Percentiles rank a stretch among this genome's conserved stretches.
Evolutionary conservation across 1,284 basidiomycete genomes (phyloP).

Genomic region (Cutaneotrichosporon sp.): DNA sequence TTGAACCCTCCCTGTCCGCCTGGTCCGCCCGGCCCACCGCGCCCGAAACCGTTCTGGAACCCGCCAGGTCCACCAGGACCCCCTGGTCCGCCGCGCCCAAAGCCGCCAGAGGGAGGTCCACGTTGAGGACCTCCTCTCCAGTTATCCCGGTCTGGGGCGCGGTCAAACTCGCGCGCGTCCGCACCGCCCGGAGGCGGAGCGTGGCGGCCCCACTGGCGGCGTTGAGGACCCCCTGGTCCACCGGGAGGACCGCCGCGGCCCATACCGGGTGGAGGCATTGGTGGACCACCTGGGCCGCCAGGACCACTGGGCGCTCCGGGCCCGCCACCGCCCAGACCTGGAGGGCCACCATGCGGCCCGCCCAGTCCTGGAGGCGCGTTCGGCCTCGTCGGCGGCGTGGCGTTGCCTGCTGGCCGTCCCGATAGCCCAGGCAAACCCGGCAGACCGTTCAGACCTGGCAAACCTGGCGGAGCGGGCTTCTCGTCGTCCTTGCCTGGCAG

Average conservation of each 20-base stretch:
- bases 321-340: slow-evolving; percentile 5
- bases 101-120: not conserved
- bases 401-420: slow-evolving; percentile 1
- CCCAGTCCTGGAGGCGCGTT: not conserved
- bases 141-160: not conserved
- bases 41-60: slow-evolving; percentile 3
- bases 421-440: not conserved
- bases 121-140: not conserved
- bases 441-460: slow-evolving; percentile 11
- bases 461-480: not conserved
- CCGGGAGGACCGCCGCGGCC: slow-evolving; percentile 4
- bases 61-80: slow-evolving; percentile 8
- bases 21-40: not conserved
- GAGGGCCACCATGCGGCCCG: not conserved
- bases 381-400: slow-evolving; percentile 2
- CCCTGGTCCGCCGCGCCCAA: not conserved
- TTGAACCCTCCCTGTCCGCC: not conserved
- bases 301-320: not conserved
- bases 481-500: slow-evolving; percentile 6
- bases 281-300: not conserved
- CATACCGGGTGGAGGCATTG: not conserved
- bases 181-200: slow-evolving; percentile 25
- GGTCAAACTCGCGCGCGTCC: slow-evolving; percentile 24
- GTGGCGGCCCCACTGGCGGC: slow-evolving; percentile 28
- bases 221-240: not conserved